Percentiles rank a stretch among this genome's conserved stretches.
Evolutionary conservation across 208 protist species (phyloP).

Genomic region (Naegleria gruberi): DNA sequence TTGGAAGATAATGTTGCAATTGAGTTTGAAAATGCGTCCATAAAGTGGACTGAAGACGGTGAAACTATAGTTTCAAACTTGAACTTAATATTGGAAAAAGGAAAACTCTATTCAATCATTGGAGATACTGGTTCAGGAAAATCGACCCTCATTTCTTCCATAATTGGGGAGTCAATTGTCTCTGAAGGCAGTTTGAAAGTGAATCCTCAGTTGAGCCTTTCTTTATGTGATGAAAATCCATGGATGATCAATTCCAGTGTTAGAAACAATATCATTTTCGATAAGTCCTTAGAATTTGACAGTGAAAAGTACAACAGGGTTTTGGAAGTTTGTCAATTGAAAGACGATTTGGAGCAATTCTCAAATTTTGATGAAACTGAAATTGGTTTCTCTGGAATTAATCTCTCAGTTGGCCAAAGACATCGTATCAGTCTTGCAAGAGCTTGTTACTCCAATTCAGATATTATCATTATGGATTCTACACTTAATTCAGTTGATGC

Average conservation of each 20-base stretch:
- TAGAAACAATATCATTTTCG: constrained; percentile 80
- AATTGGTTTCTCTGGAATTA: constrained; percentile 79
- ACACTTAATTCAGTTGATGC: constrained; percentile 79
- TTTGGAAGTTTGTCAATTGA: constrained; percentile 58
- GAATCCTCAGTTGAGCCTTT: constrained; percentile 30
- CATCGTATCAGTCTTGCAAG: constrained; percentile 50
- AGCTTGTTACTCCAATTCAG: constrained; percentile 27
- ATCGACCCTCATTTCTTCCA: constrained; percentile 58
- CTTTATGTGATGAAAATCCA: constrained; percentile 74
- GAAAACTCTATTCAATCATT: constrained; percentile 64
- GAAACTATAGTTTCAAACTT: constrained; percentile 36
- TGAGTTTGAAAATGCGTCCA: too few species aligned
- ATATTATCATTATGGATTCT: constrained; percentile 77
- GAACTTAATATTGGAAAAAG: constrained; percentile 43
- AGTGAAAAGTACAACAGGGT: constrained; percentile 42
- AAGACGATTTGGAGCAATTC: constrained; percentile 64
- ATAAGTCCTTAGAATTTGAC: constrained; percentile 49
- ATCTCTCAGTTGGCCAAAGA: constrained; percentile 55
- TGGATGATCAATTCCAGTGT: constrained; percentile 54
- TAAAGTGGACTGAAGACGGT: not conserved
- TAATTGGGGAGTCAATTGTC: constrained; percentile 61
- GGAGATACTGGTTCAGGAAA: constrained; percentile 68
- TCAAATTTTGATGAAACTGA: constrained; percentile 66
- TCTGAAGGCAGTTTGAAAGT: constrained; percentile 31
- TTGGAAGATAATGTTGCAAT: not conserved